Evolutionary conservation across 129 eudicot genomes (phyloP).

Genomic region (Sambucus nigra): DNA sequence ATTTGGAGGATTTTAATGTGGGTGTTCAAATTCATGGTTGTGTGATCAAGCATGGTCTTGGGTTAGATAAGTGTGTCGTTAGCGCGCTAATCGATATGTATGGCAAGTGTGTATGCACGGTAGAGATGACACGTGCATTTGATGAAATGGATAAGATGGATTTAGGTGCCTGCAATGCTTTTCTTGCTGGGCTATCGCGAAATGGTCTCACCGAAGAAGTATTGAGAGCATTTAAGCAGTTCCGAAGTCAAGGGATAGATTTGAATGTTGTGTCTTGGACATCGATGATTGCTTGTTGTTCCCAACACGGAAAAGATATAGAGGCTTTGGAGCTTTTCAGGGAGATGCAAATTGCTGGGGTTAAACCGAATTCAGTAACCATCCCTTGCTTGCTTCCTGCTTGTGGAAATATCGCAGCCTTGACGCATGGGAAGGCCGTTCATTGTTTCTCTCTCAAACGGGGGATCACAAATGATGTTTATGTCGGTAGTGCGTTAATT

Average conservation of each 20-base stretch:
- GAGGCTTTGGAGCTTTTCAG: constrained; percentile 77
- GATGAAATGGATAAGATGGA: constrained; percentile 48
- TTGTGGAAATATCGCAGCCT: constrained; percentile 90
- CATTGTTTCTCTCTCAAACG: constrained; percentile 54
- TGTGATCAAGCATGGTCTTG: constrained; percentile 40
- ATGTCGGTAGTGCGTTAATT: constrained; percentile 65
- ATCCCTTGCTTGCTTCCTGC: constrained; percentile 94
- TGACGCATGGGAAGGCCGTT: constrained; percentile 72
- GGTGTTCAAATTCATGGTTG: constrained; percentile 63
- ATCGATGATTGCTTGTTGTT: constrained; percentile 68
- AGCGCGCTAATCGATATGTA: constrained; percentile 76
- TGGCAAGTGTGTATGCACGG: constrained; percentile 40
- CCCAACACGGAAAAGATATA: constrained; percentile 78
- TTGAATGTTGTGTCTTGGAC: constrained; percentile 89
- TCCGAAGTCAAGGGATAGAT: constrained; percentile 30
- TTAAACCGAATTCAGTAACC: constrained; percentile 67
- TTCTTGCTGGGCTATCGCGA: constrained; percentile 63
- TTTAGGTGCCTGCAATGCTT: constrained; percentile 61
- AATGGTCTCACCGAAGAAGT: constrained; percentile 61
- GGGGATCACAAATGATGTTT: constrained; percentile 46
- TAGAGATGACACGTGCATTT: constrained; percentile 59
- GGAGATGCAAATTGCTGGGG: constrained; percentile 71
- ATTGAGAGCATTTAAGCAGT: constrained; percentile 30
- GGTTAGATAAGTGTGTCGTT: constrained; percentile 46
- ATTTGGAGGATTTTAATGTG: constrained; percentile 27